A percentile compares a stretch with the other conserved stretches of the same genome.
Conservation (phyloP, 371 early-diverging fungal genomes). For the Mucor piriformis region DNA sequence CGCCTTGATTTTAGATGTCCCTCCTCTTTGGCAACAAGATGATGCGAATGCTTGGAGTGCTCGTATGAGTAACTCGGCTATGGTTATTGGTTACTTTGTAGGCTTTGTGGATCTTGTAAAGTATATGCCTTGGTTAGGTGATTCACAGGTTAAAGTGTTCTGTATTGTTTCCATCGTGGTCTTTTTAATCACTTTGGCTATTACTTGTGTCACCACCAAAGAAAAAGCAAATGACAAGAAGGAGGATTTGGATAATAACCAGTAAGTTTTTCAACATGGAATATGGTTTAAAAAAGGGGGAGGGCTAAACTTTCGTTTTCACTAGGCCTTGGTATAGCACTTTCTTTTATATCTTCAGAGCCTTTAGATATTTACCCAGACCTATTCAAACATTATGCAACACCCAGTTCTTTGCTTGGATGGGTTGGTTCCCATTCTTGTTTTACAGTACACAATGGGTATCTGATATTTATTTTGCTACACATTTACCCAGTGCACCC, state of each 20-base stretch:
- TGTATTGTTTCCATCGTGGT: constrained; percentile 64
- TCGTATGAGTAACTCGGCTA: constrained; percentile 69
- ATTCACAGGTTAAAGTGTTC: constrained; percentile 69
- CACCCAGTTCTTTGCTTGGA: constrained; percentile 85
- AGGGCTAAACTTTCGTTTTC: background rate
- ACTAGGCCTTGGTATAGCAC: constrained; percentile 58
- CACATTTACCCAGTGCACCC: constrained; percentile 24
- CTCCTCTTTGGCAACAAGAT: constrained; percentile 67
- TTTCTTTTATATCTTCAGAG: constrained; percentile 60
- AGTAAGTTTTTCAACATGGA: constrained; percentile 5
- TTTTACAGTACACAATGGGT: constrained; percentile 66
- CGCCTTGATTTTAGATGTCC: constrained; percentile 71
- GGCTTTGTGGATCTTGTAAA: constrained; percentile 67
- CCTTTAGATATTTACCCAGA: constrained; percentile 60
- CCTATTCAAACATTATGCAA: constrained; percentile 73
- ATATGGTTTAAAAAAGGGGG: background rate
- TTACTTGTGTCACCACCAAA: constrained; percentile 59
- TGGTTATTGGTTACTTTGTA: constrained; percentile 69
- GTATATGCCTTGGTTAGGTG: constrained; percentile 65
- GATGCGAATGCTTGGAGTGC: constrained; percentile 70
- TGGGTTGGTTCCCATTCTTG: constrained; percentile 86
- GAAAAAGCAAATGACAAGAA: constrained; percentile 42
- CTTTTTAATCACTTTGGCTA: constrained; percentile 52
- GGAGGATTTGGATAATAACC: constrained; percentile 27
- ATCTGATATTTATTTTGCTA: constrained; percentile 53